Conservation (phyloP, 176 grass and related monocot genomes). For the Luzula sylvatica region DNA sequence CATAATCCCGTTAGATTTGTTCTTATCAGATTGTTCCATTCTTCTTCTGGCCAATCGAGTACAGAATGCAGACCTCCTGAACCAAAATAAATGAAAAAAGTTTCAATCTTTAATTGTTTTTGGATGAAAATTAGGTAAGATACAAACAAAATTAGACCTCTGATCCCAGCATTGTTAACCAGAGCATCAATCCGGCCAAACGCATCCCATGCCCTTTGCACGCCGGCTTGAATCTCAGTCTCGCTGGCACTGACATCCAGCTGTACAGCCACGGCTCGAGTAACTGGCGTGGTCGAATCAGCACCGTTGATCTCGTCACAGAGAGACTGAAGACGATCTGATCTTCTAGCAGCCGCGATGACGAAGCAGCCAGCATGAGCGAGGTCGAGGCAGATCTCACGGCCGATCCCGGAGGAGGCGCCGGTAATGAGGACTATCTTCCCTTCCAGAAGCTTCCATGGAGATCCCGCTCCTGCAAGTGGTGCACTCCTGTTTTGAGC, state of each 20-base stretch:
- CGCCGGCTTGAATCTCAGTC: constrained; percentile 29
- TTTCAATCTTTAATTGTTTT: not conserved
- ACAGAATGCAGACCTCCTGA: constrained; percentile 58
- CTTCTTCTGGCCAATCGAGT: constrained; percentile 66
- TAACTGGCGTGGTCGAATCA: not conserved
- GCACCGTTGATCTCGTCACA: constrained; percentile 70
- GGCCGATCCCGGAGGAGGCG: constrained; percentile 79
- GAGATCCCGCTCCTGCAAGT: not conserved
- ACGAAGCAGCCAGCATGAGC: constrained; percentile 46
- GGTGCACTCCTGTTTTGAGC: not conserved
- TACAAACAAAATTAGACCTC: constrained; percentile 33
- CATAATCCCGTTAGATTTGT: constrained; percentile 84
- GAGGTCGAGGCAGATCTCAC: constrained; percentile 73
- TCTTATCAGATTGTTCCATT: constrained; percentile 56
- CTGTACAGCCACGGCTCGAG: constrained; percentile 33
- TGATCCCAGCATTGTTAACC: constrained; percentile 77
- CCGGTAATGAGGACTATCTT: constrained; percentile 84
- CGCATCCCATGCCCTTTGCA: constrained; percentile 50
- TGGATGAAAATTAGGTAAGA: not conserved
- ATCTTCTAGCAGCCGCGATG: constrained; percentile 54
- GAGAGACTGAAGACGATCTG: constrained; percentile 58
- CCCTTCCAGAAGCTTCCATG: constrained; percentile 46
- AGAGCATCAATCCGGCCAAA: constrained; percentile 67
- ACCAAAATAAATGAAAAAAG: not conserved
- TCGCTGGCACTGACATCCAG: constrained; percentile 51